phyloP scores from a whole-genome alignment of 2,329 filamentous ascomycete species.

The Achaetomium macrosporum region DNA sequence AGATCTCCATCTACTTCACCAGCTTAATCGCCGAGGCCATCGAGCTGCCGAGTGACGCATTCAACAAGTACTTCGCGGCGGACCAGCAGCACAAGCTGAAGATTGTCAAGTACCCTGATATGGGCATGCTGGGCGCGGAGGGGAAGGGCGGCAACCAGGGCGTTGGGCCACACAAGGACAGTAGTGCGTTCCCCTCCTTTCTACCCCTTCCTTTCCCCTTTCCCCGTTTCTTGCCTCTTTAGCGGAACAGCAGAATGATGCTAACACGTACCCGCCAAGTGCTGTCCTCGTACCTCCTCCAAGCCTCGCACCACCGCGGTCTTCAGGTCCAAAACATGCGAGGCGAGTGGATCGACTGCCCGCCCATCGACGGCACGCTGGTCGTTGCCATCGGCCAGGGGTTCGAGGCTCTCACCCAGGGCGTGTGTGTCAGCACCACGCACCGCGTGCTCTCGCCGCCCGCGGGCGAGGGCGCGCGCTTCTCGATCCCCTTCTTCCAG shows the following conservation, averaged over 20 bases:
- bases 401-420: constrained; percentile 76
- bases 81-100: constrained; percentile 80
- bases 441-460: constrained; percentile 73
- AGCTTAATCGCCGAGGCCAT: constrained; percentile 81
- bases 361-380: constrained; percentile 67
- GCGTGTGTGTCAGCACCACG: constrained; percentile 76
- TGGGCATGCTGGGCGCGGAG: constrained; percentile 48
- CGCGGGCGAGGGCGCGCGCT: constrained; percentile 65
- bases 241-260: neutral
- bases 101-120: constrained; percentile 79
- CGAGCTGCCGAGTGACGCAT: constrained; percentile 60
- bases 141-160: constrained; percentile 35
- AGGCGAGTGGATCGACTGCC: constrained; percentile 77
- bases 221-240: too few relatives aligned
- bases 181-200: constrained; percentile 35
- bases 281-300: constrained; percentile 74
- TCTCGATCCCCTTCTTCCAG: constrained; percentile 83
- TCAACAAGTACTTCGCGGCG: constrained; percentile 72
- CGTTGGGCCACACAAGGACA: constrained; percentile 79
- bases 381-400: constrained; percentile 87
- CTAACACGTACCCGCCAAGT: constrained; percentile 50
- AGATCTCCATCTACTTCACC: constrained; percentile 68
- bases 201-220: neutral
- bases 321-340: constrained; percentile 76
- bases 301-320: constrained; percentile 68